A percentile compares a stretch with the other conserved stretches of the same genome.
phyloP scores from a whole-genome alignment of 768 basidiomycete genomes.

The Mycena chlorophos region DNA sequence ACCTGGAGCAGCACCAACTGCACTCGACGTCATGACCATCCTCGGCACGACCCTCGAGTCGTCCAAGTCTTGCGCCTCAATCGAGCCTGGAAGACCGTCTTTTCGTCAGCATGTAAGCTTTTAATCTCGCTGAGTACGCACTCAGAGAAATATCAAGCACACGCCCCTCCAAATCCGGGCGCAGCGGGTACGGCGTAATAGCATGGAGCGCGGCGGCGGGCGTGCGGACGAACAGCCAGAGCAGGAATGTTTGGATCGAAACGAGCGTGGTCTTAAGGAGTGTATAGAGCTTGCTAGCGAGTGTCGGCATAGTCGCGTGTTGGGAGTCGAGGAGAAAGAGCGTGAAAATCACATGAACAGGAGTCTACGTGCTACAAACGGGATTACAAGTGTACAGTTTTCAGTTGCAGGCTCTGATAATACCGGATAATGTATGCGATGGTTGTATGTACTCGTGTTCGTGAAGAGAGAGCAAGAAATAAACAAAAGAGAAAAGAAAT shows the following conservation, averaged over 20 bases:
- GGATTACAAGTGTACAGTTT: neutral
- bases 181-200: slow-evolving; percentile 12
- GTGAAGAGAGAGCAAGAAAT: neutral
- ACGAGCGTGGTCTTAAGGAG: slow-evolving; percentile 18
- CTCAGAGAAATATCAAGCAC: slow-evolving; percentile 6
- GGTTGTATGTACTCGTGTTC: neutral
- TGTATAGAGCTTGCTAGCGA: slow-evolving; percentile 6
- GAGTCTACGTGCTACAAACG: slow-evolving; percentile 2
- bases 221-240: slow-evolving; percentile 5
- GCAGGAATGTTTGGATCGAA: slow-evolving; percentile 9
- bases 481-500: neutral
- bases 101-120: neutral
- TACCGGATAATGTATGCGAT: neutral
- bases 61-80: neutral
- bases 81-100: neutral
- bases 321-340: neutral
- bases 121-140: neutral
- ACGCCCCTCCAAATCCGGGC: slow-evolving; percentile 10
- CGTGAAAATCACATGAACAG: neutral
- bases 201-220: neutral
- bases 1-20: neutral
- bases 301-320: slow-evolving; percentile 2
- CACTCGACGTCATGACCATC: too few species aligned
- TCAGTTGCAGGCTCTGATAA: neutral
- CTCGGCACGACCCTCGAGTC: neutral